Conservation (phyloP, 768 basidiomycete genomes). For the Terana coerulea region DNA sequence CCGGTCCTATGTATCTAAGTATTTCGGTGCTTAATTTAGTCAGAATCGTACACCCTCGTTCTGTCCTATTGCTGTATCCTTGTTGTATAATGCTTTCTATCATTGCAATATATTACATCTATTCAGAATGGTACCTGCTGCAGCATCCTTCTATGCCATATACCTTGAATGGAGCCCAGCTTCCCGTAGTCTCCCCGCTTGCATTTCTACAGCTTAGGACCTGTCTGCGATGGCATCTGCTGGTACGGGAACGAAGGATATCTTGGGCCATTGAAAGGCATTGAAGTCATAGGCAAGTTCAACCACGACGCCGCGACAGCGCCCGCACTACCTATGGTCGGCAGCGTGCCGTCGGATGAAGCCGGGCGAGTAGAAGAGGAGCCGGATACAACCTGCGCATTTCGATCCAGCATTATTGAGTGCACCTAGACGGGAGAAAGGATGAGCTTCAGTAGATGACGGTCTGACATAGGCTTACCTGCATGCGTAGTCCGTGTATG, state of each 20-base stretch:
- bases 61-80: no score
- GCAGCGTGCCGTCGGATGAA: background rate
- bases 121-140: no score
- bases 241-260: background rate
- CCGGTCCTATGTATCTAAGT: no score
- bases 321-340: slow-evolving; percentile 33
- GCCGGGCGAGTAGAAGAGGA: slow-evolving; percentile 37
- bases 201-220: slow-evolving; percentile 3
- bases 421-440: slow-evolving; percentile 42
- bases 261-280: background rate
- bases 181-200: no score
- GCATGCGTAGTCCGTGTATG: slow-evolving; percentile 76
- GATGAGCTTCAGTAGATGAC: slow-evolving; percentile 6
- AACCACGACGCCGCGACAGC: slow-evolving; percentile 68
- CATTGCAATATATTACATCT: no score
- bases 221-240: background rate
- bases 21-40: no score
- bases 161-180: no score
- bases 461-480: slow-evolving; percentile 44
- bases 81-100: no score
- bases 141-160: no score
- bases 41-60: no score
- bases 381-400: slow-evolving; percentile 37
- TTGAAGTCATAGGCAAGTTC: slow-evolving; percentile 53
- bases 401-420: slow-evolving; percentile 73